Evolutionary conservation across 768 basidiomycete species (phyloP).

Genomic region (Phylloporus rhodoxanthus): DNA sequence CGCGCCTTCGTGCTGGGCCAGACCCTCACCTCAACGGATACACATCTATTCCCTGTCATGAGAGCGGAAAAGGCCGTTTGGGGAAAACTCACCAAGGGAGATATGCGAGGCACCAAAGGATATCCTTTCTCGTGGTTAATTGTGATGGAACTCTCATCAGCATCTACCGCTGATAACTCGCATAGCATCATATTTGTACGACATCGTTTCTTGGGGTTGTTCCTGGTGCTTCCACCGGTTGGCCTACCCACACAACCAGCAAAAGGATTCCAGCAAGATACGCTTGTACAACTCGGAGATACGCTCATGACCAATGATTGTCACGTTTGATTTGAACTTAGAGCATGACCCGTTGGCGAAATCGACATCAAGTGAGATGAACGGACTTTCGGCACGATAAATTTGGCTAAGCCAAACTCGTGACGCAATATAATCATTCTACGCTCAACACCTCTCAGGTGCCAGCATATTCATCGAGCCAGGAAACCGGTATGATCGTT

Average conservation of each 20-base stretch:
- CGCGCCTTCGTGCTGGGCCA: conserved; percentile 11
- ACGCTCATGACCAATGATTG: neutral
- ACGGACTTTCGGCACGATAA: conserved; percentile 2
- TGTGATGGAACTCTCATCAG: conserved; percentile 26
- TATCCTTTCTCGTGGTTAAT: conserved; percentile 30
- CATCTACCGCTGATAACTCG: conserved; percentile 2
- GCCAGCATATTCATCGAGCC: conserved; percentile 14
- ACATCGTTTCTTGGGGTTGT: conserved; percentile 21
- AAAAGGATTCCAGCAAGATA: too few relatives aligned
- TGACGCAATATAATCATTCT: conserved; percentile 25
- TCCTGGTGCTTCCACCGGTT: conserved; percentile 13
- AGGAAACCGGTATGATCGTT: conserved; percentile 15
- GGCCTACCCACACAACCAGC: neutral
- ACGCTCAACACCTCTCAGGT: conserved; percentile 11
- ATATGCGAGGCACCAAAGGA: conserved; percentile 6
- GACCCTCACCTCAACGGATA: conserved; percentile 9
- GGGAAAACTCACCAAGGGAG: conserved; percentile 11
- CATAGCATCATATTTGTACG: conserved; percentile 23
- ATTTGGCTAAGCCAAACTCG: conserved; percentile 13
- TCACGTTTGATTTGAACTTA: conserved; percentile 2
- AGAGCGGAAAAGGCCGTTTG: conserved; percentile 3
- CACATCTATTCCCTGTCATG: conserved; percentile 6
- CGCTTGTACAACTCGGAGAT: neutral
- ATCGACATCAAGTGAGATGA: conserved; percentile 1
- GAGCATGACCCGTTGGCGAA: conserved; percentile 1